phyloP scores from a whole-genome alignment of 2,329 filamentous ascomycete species.

The Diaporthe ilicicola region DNA sequence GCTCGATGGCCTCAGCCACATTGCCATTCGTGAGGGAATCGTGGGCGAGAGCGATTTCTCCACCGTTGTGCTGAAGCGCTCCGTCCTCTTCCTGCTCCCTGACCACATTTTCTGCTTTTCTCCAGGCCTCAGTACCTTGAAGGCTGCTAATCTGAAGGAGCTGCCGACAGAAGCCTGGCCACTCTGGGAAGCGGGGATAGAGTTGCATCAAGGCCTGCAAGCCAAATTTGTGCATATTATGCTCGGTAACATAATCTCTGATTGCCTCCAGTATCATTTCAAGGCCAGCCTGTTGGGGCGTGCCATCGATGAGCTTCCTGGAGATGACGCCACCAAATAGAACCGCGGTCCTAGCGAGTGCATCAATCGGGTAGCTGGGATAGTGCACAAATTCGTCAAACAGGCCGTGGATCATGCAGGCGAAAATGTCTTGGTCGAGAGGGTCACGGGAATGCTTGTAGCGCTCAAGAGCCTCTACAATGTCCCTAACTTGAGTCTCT shows the following conservation, averaged over 20 bases:
- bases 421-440: slow-evolving; percentile 91
- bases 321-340: slow-evolving; percentile 97
- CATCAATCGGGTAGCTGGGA: slow-evolving; percentile 93
- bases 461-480: slow-evolving; percentile 83
- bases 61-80: slow-evolving; percentile 63
- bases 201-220: slow-evolving; percentile 94
- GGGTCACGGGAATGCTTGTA: slow-evolving; percentile 90
- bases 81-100: slow-evolving; percentile 71
- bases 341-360: slow-evolving; percentile 92
- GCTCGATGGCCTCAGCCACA: slow-evolving; percentile 60
- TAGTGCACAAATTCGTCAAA: slow-evolving; percentile 99
- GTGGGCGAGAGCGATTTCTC: slow-evolving; percentile 47
- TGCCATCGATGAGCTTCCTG: slow-evolving; percentile 86
- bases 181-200: slow-evolving; percentile 83
- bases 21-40: slow-evolving; percentile 75
- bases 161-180: slow-evolving; percentile 93
- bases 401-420: slow-evolving; percentile 97
- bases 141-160: slow-evolving; percentile 84
- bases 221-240: slow-evolving; percentile 98
- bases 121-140: slow-evolving; percentile 84
- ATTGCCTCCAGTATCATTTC: slow-evolving; percentile 99
- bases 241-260: slow-evolving; percentile 80
- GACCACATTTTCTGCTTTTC: slow-evolving; percentile 83
- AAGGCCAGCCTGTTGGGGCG: slow-evolving; percentile 92
- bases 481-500: slow-evolving; percentile 84